A percentile compares a stretch with the other conserved stretches of the same genome.
phyloP scores from a whole-genome alignment of 192 early-diverging fungal species.

The Phycomyces blakesleeanus region DNA sequence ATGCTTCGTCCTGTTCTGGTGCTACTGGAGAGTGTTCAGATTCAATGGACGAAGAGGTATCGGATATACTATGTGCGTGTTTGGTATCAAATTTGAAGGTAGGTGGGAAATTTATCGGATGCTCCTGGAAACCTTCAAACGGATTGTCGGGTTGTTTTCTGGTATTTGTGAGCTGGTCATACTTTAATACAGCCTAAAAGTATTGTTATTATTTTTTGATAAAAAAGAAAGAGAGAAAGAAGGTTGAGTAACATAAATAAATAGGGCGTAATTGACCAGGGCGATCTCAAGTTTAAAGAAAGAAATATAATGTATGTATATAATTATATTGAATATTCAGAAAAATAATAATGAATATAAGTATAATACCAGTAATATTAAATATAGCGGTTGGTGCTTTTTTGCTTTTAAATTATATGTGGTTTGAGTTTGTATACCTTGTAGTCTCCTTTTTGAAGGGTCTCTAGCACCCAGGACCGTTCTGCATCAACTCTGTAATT shows the following conservation, averaged over 20 bases:
- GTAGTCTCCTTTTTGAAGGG: constrained; percentile 47
- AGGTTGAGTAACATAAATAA: not conserved
- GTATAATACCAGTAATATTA: not conserved
- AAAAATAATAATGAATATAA: not conserved
- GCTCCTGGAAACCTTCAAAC: constrained; percentile 57
- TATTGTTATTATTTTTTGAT: too few species aligned
- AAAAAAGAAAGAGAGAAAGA: too few species aligned
- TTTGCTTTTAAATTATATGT: not conserved
- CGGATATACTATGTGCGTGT: too few species aligned
- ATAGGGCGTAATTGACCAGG: too few species aligned
- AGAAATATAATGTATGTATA: too few species aligned
- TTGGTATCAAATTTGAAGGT: constrained; percentile 77
- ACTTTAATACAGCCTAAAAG: constrained; percentile 41
- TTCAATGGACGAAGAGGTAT: not conserved
- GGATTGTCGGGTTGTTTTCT: constrained; percentile 7
- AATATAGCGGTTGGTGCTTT: not conserved
- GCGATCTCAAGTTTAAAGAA: too few species aligned
- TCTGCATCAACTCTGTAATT: constrained; percentile 69
- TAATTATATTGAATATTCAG: too few species aligned
- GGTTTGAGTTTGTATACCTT: constrained; percentile 15
- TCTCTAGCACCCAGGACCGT: constrained; percentile 45
- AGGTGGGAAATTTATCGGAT: constrained; percentile 63
- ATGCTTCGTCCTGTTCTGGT: not conserved
- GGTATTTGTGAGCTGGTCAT: constrained; percentile 43
- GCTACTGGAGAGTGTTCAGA: constrained; percentile 6